Conservation (phyloP, 2,329 filamentous ascomycete species). For the Colletotrichum cuscutae region DNA sequence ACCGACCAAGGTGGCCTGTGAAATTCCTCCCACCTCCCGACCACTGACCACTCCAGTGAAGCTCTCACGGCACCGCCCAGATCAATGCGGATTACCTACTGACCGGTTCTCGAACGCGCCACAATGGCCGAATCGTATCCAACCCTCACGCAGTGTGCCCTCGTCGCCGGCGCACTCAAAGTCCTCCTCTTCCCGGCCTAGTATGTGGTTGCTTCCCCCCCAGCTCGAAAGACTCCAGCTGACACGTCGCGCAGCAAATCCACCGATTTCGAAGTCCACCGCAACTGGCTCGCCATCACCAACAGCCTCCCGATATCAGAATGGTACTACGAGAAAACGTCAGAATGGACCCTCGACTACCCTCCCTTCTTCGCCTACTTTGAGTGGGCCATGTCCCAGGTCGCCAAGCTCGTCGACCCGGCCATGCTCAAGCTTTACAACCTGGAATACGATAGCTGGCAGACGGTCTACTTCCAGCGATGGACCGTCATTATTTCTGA, state of each 20-base stretch:
- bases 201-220: slow-evolving; percentile 63
- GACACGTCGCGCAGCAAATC: slow-evolving; percentile 76
- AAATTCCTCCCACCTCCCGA: slow-evolving; percentile 7
- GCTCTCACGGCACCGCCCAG: slow-evolving; percentile 31
- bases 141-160: slow-evolving; percentile 86
- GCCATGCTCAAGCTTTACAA: slow-evolving; percentile 85
- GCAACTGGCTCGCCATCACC: slow-evolving; percentile 98
- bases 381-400: slow-evolving; percentile 90
- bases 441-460: slow-evolving; percentile 89
- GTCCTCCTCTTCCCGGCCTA: slow-evolving; percentile 93
- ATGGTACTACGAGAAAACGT: slow-evolving; percentile 98
- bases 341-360: slow-evolving; percentile 99
- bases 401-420: slow-evolving; percentile 80
- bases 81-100: slow-evolving; percentile 30
- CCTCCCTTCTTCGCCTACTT: slow-evolving; percentile 98
- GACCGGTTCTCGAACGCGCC: slow-evolving; percentile 25
- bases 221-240: slow-evolving; percentile 17
- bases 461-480: slow-evolving; percentile 93
- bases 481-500: slow-evolving; percentile 89
- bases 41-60: neutral
- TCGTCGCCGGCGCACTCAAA: slow-evolving; percentile 90
- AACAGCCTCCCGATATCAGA: slow-evolving; percentile 85
- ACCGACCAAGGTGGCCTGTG: slow-evolving; percentile 28
- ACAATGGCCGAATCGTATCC: slow-evolving; percentile 85
- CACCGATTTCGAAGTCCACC: slow-evolving; percentile 98